A percentile compares a stretch with the other conserved stretches of the same genome.
phyloP scores from a whole-genome alignment of 805 yeast genomes.

The Metschnikowia sp. region DNA sequence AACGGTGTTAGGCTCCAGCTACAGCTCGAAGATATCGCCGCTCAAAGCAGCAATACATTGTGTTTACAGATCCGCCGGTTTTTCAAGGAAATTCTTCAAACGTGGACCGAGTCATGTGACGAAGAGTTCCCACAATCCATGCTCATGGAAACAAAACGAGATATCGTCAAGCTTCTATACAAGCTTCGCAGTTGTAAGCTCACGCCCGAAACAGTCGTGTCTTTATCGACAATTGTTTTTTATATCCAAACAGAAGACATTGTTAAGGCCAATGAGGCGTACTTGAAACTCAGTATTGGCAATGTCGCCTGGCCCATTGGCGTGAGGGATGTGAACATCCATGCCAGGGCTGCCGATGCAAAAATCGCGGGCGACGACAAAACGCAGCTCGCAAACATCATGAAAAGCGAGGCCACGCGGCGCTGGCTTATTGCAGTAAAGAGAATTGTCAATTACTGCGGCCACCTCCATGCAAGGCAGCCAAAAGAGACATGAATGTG shows the following conservation, averaged over 20 bases:
- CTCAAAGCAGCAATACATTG: slow-evolving; percentile 26
- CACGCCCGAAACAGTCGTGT: slow-evolving; percentile 44
- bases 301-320: slow-evolving; percentile 94
- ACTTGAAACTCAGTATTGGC: slow-evolving; percentile 76
- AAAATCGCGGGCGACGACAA: slow-evolving; percentile 49
- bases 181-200: slow-evolving; percentile 36
- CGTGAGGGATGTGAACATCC: slow-evolving; percentile 74
- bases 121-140: slow-evolving; percentile 11
- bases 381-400: slow-evolving; percentile 58
- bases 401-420: slow-evolving; percentile 73
- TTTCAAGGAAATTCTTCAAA: slow-evolving; percentile 40
- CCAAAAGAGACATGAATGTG: not conserved
- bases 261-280: slow-evolving; percentile 59
- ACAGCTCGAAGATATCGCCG: slow-evolving; percentile 30
- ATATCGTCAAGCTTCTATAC: slow-evolving; percentile 51
- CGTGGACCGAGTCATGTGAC: slow-evolving; percentile 34
- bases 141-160: slow-evolving; percentile 35
- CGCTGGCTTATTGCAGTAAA: slow-evolving; percentile 75
- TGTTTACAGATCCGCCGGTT: slow-evolving; percentile 44
- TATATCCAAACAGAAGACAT: slow-evolving; percentile 55
- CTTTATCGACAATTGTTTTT: slow-evolving; percentile 57
- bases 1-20: slow-evolving; percentile 13
- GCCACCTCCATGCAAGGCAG: slow-evolving; percentile 1
- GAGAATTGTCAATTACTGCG: slow-evolving; percentile 50
- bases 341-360: slow-evolving; percentile 62